phyloP scores from a whole-genome alignment of 2,329 filamentous ascomycete genomes.

The Diaporthe citri region DNA sequence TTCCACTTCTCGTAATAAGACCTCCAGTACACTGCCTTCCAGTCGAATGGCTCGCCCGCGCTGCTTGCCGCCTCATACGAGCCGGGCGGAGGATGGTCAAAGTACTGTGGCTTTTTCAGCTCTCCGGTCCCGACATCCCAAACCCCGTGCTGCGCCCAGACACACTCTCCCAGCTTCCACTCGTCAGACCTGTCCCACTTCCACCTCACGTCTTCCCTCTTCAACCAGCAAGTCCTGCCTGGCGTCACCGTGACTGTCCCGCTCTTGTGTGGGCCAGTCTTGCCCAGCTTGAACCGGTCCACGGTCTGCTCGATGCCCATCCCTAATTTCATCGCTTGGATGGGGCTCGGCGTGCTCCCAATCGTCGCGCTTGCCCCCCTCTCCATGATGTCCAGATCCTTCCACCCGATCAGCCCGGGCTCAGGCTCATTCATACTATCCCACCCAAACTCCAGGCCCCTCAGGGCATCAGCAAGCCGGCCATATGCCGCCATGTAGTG shows the following conservation, averaged over 20 bases:
- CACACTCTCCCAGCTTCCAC: constrained; percentile 43
- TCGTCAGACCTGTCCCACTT: constrained; percentile 38
- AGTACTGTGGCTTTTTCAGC: constrained; percentile 42
- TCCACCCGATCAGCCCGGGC: constrained; percentile 42
- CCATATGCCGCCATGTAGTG: constrained; percentile 44
- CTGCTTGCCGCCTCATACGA: constrained; percentile 12
- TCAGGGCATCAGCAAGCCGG: constrained; percentile 39
- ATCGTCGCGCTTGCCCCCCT: constrained; percentile 43
- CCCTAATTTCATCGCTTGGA: constrained; percentile 43
- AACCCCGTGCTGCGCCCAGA: constrained; percentile 46
- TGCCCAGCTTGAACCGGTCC: constrained; percentile 42
- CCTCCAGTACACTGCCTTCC: constrained; percentile 44
- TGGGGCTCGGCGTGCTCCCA: constrained; percentile 42
- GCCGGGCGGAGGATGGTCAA: constrained; percentile 39
- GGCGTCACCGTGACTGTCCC: constrained; percentile 41
- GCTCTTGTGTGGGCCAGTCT: constrained; percentile 43
- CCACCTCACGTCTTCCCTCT: constrained; percentile 43
- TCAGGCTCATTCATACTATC: constrained; percentile 47
- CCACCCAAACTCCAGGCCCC: constrained; percentile 42
- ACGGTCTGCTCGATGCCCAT: constrained; percentile 42
- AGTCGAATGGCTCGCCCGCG: constrained; percentile 39
- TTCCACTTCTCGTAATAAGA: constrained; percentile 42
- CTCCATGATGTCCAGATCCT: constrained; percentile 41
- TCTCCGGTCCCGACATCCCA: constrained; percentile 42
- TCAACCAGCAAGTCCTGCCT: constrained; percentile 41